Evolutionary conservation across 2,329 filamentous ascomycete species (phyloP), one percentile per base, ranked within the genome.

Genomic region (Rutstroemia sydowiana): DNA sequence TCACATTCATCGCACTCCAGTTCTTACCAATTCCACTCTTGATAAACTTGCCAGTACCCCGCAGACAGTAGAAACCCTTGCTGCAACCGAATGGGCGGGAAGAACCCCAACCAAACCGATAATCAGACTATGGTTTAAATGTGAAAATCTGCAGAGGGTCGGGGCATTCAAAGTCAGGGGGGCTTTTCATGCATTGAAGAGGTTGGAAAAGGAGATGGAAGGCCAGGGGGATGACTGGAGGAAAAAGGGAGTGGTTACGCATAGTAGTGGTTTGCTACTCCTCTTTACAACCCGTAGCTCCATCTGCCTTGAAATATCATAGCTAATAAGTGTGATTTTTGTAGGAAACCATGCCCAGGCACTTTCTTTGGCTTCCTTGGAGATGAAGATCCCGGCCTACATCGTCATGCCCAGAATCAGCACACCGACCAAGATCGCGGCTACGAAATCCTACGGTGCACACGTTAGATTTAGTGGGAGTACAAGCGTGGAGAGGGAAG

Each of bases 331-430:
- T 40, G 3, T 18, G 6, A n/a, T 10, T 13, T 5, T 18, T 10
- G 4, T 23, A 92, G 91, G 92, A 54, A 97, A 97, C 71, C 93
- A 97, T 66, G 92, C 92, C 0, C 90, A 95, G 74, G 92, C 93
- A 1, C 82, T 97, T 52, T 82, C 92, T 2, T 84, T 96, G 46
- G 92, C 92, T 0, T 90, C 92, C 2, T 76, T 75, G 16, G 84
- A 84, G 34, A 81, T 85, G 65, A 72, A 75, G 48, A 83, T 96
- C 56, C 84, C 85, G 10, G 88, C 89, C 0, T 81, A 92, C 71
- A 91, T 97, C 64, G 84, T 97, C 54, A 97, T 97, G 92, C 92
- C 92, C 0, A 68, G 71, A n/a, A 93, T 93, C 65, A 85, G 84
- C 52, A 85, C 87, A 0, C 79, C 87, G n/a, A 84, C 83, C 57